These are phyloP conservation scores for Dactylellina haptotyla DNA, from an alignment of 2,329 filamentous ascomycete species.

Conservation along the genomic window DNA sequence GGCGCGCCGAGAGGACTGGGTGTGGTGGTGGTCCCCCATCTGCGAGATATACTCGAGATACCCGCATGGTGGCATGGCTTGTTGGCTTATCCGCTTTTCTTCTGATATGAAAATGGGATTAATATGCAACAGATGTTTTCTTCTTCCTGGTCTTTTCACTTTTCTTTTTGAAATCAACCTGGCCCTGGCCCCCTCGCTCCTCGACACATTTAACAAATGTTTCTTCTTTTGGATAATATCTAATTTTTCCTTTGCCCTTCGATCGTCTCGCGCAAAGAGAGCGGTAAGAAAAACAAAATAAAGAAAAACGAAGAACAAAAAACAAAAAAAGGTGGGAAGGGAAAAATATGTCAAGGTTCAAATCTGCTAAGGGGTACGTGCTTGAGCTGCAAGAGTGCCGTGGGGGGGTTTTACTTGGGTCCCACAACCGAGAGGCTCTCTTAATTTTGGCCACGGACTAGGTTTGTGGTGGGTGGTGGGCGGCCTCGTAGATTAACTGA, in stretches of 20 bases:
- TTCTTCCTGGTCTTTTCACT: slow-evolving; percentile 39
- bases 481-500: slow-evolving; percentile 43
- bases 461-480: slow-evolving; percentile 18
- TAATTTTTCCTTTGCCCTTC: slow-evolving; percentile 52
- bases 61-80: slow-evolving; percentile 47
- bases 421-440: slow-evolving; percentile 54
- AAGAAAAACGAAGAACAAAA: neutral
- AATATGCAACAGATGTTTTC: slow-evolving; percentile 48
- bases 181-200: slow-evolving; percentile 31
- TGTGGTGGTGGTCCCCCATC: slow-evolving; percentile 52
- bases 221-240: slow-evolving; percentile 54
- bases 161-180: slow-evolving; percentile 50
- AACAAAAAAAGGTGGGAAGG: slow-evolving; percentile 35
- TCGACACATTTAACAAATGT: slow-evolving; percentile 40
- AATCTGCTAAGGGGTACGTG: slow-evolving; percentile 55
- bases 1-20: slow-evolving; percentile 30
- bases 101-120: slow-evolving; percentile 46
- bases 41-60: slow-evolving; percentile 55
- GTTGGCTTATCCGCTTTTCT: slow-evolving; percentile 49
- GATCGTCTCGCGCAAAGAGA: slow-evolving; percentile 36
- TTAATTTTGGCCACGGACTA: slow-evolving; percentile 39
- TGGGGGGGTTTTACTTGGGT: slow-evolving; percentile 53
- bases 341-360: slow-evolving; percentile 53
- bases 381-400: slow-evolving; percentile 52
- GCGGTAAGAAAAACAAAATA: slow-evolving; percentile 1